These are phyloP conservation scores for Eudorina sp. DNA, from an alignment of 139 green algal species.

Conservation along the genomic window DNA sequence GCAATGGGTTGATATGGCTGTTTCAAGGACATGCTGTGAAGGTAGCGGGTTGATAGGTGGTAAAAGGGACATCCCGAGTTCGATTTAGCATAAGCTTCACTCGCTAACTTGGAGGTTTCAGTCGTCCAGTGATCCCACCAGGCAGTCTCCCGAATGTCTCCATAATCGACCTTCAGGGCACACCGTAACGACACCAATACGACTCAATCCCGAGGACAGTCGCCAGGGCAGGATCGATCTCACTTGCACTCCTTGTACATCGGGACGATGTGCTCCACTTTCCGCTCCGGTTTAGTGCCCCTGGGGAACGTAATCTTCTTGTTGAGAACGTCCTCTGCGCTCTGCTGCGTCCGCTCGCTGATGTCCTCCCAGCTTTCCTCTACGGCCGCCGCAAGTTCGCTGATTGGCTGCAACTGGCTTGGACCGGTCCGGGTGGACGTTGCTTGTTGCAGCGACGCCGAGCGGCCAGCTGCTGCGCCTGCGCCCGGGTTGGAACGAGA, in stretches of 20 bases:
- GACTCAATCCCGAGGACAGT: no score
- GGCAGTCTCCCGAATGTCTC: no score
- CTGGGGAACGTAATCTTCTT: slow-evolving; percentile 65
- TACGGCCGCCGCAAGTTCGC: neutral
- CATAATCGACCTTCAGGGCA: no score
- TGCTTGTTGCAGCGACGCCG: slow-evolving; percentile 7
- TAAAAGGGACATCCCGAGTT: no score
- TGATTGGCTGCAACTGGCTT: neutral
- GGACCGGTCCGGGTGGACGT: slow-evolving; percentile 4
- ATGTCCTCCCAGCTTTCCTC: slow-evolving; percentile 73
- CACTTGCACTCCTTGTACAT: slow-evolving; percentile 76
- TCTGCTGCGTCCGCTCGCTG: slow-evolving; percentile 54
- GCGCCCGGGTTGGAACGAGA: slow-evolving; percentile 12
- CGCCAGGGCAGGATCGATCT: neutral
- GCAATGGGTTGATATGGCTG: no score
- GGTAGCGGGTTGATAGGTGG: no score
- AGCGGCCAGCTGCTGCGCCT: neutral
- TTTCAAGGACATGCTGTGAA: neutral
- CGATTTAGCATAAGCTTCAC: no score
- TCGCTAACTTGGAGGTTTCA: no score
- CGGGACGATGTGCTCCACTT: slow-evolving; percentile 71
- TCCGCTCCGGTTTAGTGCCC: slow-evolving; percentile 66
- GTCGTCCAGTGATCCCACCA: no score
- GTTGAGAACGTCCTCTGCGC: slow-evolving; percentile 55
- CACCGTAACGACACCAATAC: no score